Conservation (phyloP, 306 rosid species). For the Hippophae tibetana region DNA sequence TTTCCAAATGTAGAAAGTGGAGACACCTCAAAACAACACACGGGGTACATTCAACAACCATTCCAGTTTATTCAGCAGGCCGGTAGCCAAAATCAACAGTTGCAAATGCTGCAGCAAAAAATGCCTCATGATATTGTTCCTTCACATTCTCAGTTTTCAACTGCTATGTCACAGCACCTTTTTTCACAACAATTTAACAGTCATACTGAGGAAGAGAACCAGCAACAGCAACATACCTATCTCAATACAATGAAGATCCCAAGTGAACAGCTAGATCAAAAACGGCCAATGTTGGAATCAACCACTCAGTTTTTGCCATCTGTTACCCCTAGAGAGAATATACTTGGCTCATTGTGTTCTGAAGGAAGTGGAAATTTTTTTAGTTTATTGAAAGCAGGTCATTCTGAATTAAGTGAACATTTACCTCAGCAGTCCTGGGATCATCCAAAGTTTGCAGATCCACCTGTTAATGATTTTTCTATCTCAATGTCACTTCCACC, state of each 20-base stretch:
- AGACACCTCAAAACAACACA: conserved; percentile 60
- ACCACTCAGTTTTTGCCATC: conserved; percentile 46
- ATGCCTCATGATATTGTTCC: conserved; percentile 43
- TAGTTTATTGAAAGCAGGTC: conserved; percentile 51
- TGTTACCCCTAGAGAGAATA: conserved; percentile 41
- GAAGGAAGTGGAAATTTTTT: conserved; percentile 55
- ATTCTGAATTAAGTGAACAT: conserved; percentile 46
- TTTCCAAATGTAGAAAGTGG: conserved; percentile 55
- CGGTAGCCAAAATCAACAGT: conserved; percentile 36
- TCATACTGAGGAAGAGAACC: conserved; percentile 45
- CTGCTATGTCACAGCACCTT: conserved; percentile 53
- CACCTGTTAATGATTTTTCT: conserved; percentile 42
- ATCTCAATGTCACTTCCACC: conserved; percentile 50
- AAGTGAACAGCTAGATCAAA: conserved; percentile 58
- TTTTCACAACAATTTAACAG: conserved; percentile 42
- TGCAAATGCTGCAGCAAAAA: conserved; percentile 64
- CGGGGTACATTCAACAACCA: conserved; percentile 71
- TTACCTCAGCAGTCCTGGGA: conserved; percentile 58
- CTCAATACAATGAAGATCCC: conserved; percentile 45
- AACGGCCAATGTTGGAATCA: conserved; percentile 51
- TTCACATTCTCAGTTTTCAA: conserved; percentile 39
- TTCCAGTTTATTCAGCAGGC: conserved; percentile 57
- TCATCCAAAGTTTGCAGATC: conserved; percentile 33
- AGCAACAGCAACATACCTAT: conserved; percentile 44
- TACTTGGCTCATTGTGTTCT: conserved; percentile 48